Evolutionary conservation across 106 monocot species (phyloP), one percentile per base, ranked within the genome.

Genomic region (Platanthera guangdongensis): DNA sequence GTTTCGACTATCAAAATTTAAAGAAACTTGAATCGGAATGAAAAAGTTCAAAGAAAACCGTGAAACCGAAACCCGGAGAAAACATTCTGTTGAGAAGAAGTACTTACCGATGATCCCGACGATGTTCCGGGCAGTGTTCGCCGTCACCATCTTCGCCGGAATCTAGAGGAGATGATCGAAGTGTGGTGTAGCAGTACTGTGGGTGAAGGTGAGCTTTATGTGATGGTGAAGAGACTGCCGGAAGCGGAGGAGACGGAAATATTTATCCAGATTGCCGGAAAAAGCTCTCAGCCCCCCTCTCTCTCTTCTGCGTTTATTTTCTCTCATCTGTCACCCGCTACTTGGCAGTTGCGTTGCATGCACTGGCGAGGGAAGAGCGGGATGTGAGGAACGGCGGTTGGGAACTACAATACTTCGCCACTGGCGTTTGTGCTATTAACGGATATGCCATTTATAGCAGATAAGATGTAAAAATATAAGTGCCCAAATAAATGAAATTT

Each of bases 71-170:
- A 30, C 45, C 32, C 10, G 12, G 13, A 68, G 30, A 13, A 3
- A n/a, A n/a, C n/a, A n/a, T n/a, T 11, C 3, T 12, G 45, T 9
- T 39, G 68, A 7, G 5, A 6, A 0, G 45, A 45, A 46, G 45
- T 3, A n/a, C n/a, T n/a, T 71, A 74, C 74, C 74, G 74, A 74
- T 74, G 30, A 74, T 74, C 14, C 74, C 74, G 28, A 74, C 74
- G 5, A 74, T 15, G 49, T 54, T 74, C 5, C 74, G 74, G 8
- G 32, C 39, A 46, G 22, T 53, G 9, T 54, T 53, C 1, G 21
- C 12, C 52, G 13, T 74, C 74, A 74, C 74, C 74, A 74, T 74
- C 71, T 71, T 47, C 4, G 49, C 3, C 7, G 10, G 71, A 71
- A 48, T 47, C 16, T 16, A 3, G 49, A 71, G 71, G 46, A 8